phyloP scores from a whole-genome alignment of 2,329 filamentous ascomycete species.

The Taxawa tesnikishii region DNA sequence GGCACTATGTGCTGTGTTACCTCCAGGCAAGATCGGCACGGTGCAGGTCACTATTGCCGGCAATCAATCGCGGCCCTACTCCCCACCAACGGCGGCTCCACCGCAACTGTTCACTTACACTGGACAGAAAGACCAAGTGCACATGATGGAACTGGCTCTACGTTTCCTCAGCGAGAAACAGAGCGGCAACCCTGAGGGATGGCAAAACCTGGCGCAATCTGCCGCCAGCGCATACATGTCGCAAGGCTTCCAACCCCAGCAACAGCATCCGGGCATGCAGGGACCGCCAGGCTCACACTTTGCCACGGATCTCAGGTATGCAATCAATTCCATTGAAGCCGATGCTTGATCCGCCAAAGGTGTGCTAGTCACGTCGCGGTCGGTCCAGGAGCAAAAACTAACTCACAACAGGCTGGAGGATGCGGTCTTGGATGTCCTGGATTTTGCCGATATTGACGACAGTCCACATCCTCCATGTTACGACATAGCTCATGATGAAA shows the following conservation, averaged over 20 bases:
- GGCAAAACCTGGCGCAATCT: conserved; percentile 17
- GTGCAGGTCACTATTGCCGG: conserved; percentile 55
- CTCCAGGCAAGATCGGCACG: conserved; percentile 55
- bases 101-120: conserved; percentile 52
- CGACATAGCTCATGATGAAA: too few species aligned
- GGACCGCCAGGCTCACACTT: conserved; percentile 2
- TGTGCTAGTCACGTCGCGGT: neutral
- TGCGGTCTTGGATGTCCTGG: too few species aligned
- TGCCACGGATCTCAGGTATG: neutral
- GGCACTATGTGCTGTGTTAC: conserved; percentile 67
- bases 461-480: too few species aligned
- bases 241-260: conserved; percentile 1
- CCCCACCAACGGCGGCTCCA: conserved; percentile 10
- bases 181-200: conserved; percentile 17
- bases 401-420: too few species aligned
- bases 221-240: conserved; percentile 11
- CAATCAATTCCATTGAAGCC: neutral
- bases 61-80: conserved; percentile 4
- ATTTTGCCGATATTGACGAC: too few species aligned
- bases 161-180: conserved; percentile 21
- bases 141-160: conserved; percentile 45
- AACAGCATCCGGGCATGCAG: conserved; percentile 1
- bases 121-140: conserved; percentile 55
- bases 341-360: neutral
- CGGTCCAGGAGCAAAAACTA: neutral